These are phyloP conservation scores for Phoenix dactylifera DNA, from an alignment of 176 grass and related monocot genomes.

Conservation along the genomic window DNA sequence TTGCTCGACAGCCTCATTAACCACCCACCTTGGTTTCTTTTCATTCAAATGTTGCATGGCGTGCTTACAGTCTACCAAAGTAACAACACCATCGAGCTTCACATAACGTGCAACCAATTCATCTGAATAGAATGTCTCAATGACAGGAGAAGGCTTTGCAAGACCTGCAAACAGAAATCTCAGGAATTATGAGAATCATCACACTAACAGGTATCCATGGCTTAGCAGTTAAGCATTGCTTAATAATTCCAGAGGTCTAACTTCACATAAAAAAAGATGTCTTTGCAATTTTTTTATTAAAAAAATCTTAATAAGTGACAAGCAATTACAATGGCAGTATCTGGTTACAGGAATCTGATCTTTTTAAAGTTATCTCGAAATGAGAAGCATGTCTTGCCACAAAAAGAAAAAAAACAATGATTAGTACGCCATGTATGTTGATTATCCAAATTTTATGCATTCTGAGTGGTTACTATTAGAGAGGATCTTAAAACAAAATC, in stretches of 20 bases:
- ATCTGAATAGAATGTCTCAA: constrained; percentile 69
- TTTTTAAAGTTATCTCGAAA: too few relatives aligned
- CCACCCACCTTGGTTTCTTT: constrained; percentile 66
- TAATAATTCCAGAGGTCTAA: neutral
- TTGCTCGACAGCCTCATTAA: constrained; percentile 75
- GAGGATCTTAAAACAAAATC: too few relatives aligned
- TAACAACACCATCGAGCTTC: constrained; percentile 82
- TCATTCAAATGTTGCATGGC: constrained; percentile 68
- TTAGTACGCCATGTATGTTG: too few relatives aligned
- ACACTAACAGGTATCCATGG: constrained; percentile 1
- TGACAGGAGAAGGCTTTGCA: constrained; percentile 63
- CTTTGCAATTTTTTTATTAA: too few relatives aligned
- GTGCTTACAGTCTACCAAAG: constrained; percentile 77
- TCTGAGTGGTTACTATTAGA: too few relatives aligned
- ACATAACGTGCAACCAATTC: constrained; percentile 56
- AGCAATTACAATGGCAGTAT: too few relatives aligned
- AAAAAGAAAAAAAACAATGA: neutral
- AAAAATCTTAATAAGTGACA: too few relatives aligned
- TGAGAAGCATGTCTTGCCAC: too few relatives aligned
- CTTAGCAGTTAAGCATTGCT: neutral
- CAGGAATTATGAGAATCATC: neutral
- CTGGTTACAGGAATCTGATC: too few relatives aligned
- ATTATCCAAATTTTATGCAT: too few relatives aligned
- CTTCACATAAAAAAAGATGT: neutral
- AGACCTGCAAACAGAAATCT: constrained; percentile 29